Evolutionary conservation across 805 yeast genomes (phyloP), one percentile per base, ranked within the genome.

Genomic region (Schizosaccharomyces octosporus): DNA sequence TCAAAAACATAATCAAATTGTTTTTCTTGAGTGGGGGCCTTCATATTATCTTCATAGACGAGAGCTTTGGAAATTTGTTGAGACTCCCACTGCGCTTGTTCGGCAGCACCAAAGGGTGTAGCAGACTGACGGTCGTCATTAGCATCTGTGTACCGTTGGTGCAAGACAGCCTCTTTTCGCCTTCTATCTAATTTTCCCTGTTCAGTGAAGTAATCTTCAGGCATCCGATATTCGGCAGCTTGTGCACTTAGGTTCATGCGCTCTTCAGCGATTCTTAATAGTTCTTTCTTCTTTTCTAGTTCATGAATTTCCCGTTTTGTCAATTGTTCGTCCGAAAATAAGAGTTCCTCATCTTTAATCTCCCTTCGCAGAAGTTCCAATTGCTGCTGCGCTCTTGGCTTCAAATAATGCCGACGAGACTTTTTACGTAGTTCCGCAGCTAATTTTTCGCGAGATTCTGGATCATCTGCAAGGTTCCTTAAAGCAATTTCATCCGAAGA

Each of bases 1-100:
- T 86, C 93, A 70, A 84, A 84, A 0, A 87, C 90, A 72, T 76
- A 87, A 13, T 85, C 94, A 67, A 84, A 86, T 54, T 79, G 70
- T 6, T 41, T 31, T 27, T 27, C 24, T 19, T n/a, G 45, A 0
- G 77, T 75, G 0, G 76, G 67, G 17, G 69, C 59, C 31, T 54
- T 57, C 15, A 61, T 62, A 24, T 21, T 32, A 19, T 32, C 51
- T 5, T 29, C 61, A 24, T 27, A 19, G 2, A 32, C n/a, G 17
- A 59, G 43, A 76, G 62, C 72, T 66, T 75, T 75, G 45, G 72
- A 67, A 17, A 75, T 68, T 65, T 81, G 84, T 48, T 78, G 79
- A 1, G 67, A 62, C 65, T 80, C 85, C 85, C 87, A 81, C 43
- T 67, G 66, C 5, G 69, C 69, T 29, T 66, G 69, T 32, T 70